These are phyloP conservation scores for Fusarium veterinarium DNA, from an alignment of 2,329 filamentous ascomycete genomes.

Conservation along the genomic window DNA sequence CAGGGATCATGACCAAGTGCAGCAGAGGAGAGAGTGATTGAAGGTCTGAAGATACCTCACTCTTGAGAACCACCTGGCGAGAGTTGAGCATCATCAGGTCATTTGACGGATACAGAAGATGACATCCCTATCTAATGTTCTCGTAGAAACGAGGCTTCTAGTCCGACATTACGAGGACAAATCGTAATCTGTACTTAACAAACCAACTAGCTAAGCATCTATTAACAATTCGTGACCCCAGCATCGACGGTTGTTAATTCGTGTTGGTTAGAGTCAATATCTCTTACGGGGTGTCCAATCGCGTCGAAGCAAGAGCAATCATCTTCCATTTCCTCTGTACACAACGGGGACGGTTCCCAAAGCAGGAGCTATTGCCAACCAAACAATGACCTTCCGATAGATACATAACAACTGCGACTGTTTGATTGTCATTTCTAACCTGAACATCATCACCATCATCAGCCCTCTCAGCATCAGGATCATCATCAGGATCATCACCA, in stretches of 20 bases:
- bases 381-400: not conserved
- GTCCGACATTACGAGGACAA: not conserved
- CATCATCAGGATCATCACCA: not conserved
- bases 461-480: not conserved
- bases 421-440: not conserved
- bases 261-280: rapidly evolving
- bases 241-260: not conserved
- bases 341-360: not conserved
- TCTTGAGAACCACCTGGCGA: no score
- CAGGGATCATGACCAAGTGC: no score
- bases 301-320: not conserved
- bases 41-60: no score
- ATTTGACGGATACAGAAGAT: not conserved
- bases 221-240: not conserved
- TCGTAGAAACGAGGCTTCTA: no score
- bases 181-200: not conserved
- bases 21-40: no score
- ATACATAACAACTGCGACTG: not conserved
- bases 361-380: not conserved
- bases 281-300: not conserved
- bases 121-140: no score
- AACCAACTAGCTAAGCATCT: not conserved
- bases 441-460: not conserved
- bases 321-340: not conserved
- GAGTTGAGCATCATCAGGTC: no score